These are phyloP conservation scores for Pythium dissimile DNA, from an alignment of 352 stramenopile genomes.

Conservation along the genomic window DNA sequence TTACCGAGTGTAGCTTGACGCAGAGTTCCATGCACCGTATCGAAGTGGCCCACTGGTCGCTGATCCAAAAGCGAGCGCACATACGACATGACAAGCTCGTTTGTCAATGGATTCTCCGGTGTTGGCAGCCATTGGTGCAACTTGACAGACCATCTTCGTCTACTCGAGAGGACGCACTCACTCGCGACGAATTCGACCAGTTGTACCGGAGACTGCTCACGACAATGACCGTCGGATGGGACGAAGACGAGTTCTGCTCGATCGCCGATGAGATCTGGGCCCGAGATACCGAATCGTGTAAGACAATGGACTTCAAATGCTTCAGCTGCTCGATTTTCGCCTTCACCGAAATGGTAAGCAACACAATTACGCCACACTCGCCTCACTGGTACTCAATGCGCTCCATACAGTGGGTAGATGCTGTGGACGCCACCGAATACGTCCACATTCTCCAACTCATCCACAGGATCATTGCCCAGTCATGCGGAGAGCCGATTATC, in stretches of 20 bases:
- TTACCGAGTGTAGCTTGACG: too few species aligned
- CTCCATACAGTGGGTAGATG: slow-evolving; percentile 33
- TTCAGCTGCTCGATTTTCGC: slow-evolving; percentile 61
- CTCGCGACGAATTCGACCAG: slow-evolving; percentile 10
- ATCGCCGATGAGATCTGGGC: slow-evolving; percentile 39
- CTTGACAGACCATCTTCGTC: background rate
- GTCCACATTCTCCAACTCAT: slow-evolving; percentile 27
- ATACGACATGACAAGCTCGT: slow-evolving; percentile 16
- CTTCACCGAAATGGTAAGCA: slow-evolving; percentile 54
- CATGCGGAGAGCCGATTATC: background rate
- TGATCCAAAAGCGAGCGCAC: slow-evolving; percentile 6
- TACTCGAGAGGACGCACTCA: background rate
- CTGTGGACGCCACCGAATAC: slow-evolving; percentile 27
- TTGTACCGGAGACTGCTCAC: slow-evolving; percentile 37
- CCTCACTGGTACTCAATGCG: too few species aligned
- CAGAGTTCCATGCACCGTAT: slow-evolving; percentile 15
- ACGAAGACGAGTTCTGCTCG: slow-evolving; percentile 30
- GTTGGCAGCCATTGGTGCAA: background rate
- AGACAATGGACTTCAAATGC: slow-evolving; percentile 36
- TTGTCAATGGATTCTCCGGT: slow-evolving; percentile 3
- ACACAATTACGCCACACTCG: too few species aligned
- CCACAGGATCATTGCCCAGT: slow-evolving; percentile 10
- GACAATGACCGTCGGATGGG: slow-evolving; percentile 49
- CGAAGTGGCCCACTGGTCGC: slow-evolving; percentile 6
- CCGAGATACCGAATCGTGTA: slow-evolving; percentile 29